phyloP scores from a whole-genome alignment of 1,139 yeast species.

The Sugiyamaella novakii region DNA sequence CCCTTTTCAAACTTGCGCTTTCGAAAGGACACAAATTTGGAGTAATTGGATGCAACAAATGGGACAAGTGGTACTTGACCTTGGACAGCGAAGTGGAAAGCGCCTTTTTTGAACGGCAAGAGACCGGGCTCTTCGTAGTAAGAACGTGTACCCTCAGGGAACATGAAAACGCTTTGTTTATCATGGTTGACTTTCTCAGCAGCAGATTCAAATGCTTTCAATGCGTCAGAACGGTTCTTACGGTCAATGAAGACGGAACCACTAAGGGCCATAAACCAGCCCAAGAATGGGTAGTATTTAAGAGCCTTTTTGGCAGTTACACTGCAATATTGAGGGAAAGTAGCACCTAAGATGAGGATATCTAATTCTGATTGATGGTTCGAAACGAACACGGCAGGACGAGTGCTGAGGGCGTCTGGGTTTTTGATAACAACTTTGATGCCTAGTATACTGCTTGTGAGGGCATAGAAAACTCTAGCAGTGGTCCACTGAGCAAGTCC shows the following conservation, averaged over 20 bases:
- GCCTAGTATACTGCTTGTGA: conserved; percentile 64
- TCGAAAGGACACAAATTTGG: conserved; percentile 66
- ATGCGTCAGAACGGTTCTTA: conserved; percentile 72
- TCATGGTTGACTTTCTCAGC: conserved; percentile 58
- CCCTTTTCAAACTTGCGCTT: conserved; percentile 53
- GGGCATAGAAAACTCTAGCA: conserved; percentile 74
- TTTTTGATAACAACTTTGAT: conserved; percentile 69
- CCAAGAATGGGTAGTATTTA: conserved; percentile 86
- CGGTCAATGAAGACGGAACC: conserved; percentile 93
- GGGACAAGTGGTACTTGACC: conserved; percentile 90
- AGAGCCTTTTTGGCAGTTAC: conserved; percentile 90
- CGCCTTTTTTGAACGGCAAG: conserved; percentile 93
- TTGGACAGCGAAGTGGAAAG: conserved; percentile 94
- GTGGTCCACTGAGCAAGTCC: conserved; percentile 87
- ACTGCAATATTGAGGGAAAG: conserved; percentile 86
- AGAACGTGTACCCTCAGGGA: conserved; percentile 94
- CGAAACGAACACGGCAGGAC: conserved; percentile 81
- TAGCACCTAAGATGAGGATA: conserved; percentile 71
- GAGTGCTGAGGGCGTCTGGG: conserved; percentile 51
- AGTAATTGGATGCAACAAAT: conserved; percentile 80
- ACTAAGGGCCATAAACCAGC: conserved; percentile 92
- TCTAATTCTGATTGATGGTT: conserved; percentile 92
- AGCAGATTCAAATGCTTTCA: conserved; percentile 71
- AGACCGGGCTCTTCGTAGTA: conserved; percentile 65
- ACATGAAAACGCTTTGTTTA: conserved; percentile 74